These are phyloP conservation scores for Rhynchospora tenuis DNA, from an alignment of 176 grass and related monocot species.

Conservation along the genomic window DNA sequence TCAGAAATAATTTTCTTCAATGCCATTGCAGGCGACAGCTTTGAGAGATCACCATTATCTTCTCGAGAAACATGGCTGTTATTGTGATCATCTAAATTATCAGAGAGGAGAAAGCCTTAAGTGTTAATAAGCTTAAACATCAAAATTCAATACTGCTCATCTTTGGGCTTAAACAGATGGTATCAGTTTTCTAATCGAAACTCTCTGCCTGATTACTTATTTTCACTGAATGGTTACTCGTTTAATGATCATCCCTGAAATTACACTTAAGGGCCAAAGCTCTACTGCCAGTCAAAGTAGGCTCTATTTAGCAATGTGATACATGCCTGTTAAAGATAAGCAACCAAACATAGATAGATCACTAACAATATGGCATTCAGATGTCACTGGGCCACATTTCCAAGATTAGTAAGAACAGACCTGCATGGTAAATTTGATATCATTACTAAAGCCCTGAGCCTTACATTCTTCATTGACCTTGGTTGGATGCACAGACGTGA, in stretches of 20 bases:
- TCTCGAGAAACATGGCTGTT: not conserved
- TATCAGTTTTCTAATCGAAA: not conserved
- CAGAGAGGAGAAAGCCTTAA: not conserved
- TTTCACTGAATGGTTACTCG: not conserved
- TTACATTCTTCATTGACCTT: constrained; percentile 48
- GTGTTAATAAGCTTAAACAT: not conserved
- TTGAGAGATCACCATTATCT: constrained; percentile 8
- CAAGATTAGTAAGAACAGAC: not conserved
- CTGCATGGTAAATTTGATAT: not conserved
- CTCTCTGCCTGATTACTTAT: not conserved
- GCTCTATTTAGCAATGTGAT: not conserved
- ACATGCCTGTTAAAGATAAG: not conserved
- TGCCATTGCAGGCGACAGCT: constrained; percentile 21
- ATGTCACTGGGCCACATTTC: not conserved
- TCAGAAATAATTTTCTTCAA: constrained; percentile 15
- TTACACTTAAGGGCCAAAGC: not conserved
- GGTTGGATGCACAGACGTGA: constrained; percentile 25
- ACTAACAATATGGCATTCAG: not conserved
- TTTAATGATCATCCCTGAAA: not conserved
- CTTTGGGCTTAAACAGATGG: constrained; percentile 2
- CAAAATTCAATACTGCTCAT: not conserved
- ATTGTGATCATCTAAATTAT: constrained; percentile 18
- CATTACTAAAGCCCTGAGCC: constrained; percentile 5
- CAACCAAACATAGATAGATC: constrained; percentile 9
- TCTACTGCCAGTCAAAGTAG: not conserved